These are phyloP conservation scores for Eimeria praecox DNA, from an alignment of 169 alveolate genomes.

Conservation along the genomic window DNA sequence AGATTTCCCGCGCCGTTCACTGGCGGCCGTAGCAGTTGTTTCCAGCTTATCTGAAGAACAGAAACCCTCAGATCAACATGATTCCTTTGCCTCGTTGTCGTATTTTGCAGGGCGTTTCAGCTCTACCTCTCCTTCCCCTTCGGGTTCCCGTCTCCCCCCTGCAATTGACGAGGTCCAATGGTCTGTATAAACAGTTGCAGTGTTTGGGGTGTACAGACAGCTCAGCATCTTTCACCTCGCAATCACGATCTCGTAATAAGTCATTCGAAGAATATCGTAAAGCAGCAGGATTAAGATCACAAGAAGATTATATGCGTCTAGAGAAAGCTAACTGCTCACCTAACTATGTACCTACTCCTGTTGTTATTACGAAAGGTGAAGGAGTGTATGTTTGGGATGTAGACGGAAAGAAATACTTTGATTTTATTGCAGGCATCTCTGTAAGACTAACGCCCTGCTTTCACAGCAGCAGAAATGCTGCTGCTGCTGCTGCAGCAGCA, in stretches of 20 bases:
- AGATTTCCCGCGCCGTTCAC: not conserved
- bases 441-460: conserved; percentile 42
- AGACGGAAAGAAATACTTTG: conserved; percentile 94
- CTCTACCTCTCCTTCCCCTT: not conserved
- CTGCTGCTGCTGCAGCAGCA: not conserved
- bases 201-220: not conserved
- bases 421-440: conserved; percentile 93
- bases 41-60: not conserved
- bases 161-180: not conserved
- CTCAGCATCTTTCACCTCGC: not conserved
- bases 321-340: conserved; percentile 91
- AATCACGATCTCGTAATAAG: not conserved
- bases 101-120: not conserved
- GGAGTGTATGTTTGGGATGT: conserved; percentile 89
- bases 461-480: not conserved
- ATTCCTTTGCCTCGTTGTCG: not conserved
- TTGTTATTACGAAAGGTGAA: conserved; percentile 91
- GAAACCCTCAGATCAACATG: not conserved
- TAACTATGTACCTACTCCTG: conserved; percentile 95
- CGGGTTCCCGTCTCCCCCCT: not conserved
- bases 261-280: conserved; percentile 49
- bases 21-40: not conserved
- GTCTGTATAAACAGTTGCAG: not conserved
- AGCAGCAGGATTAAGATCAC: not conserved
- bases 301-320: conserved; percentile 82